Evolutionary conservation across 371 early-diverging fungal genomes (phyloP).

Genomic region (Encephalitozoon intestinalis): DNA sequence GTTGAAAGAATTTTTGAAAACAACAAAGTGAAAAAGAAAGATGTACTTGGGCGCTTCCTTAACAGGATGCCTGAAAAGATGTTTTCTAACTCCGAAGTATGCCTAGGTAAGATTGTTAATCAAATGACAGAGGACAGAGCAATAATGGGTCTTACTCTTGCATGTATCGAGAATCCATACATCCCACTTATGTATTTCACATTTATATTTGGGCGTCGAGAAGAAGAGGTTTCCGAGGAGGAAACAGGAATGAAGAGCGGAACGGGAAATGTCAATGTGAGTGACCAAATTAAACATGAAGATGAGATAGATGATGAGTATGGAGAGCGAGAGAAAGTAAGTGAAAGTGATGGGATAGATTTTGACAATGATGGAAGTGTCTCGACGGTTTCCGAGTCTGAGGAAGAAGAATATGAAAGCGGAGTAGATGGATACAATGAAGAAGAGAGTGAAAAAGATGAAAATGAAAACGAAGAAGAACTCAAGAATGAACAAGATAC

Average conservation of each 20-base stretch:
- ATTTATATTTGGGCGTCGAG: conserved; percentile 20
- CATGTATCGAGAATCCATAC: conserved; percentile 24
- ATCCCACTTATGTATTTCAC: conserved; percentile 39
- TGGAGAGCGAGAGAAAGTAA: neutral
- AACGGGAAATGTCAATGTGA: conserved; percentile 51
- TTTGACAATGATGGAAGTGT: conserved; percentile 41
- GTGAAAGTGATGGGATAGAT: conserved; percentile 44
- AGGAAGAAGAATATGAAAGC: conserved; percentile 28
- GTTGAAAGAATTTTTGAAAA: neutral
- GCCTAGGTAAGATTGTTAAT: conserved; percentile 34
- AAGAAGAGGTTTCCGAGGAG: conserved; percentile 23
- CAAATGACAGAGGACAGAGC: conserved; percentile 9
- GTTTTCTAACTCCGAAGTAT: conserved; percentile 26
- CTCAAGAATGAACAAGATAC: conserved; percentile 31
- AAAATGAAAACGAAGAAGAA: conserved; percentile 36
- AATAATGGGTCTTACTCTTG: neutral
- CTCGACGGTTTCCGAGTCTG: conserved; percentile 29
- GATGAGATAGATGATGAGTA: conserved; percentile 44
- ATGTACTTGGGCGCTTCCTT: conserved; percentile 19
- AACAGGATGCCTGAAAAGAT: conserved; percentile 16
- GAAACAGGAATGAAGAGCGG: conserved; percentile 34
- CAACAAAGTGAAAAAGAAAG: neutral
- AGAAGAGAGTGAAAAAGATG: conserved; percentile 33
- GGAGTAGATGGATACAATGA: conserved; percentile 41
- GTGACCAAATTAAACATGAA: conserved; percentile 50